phyloP scores from a whole-genome alignment of 176 grass and related monocot genomes.

The Eleusine indica region DNA sequence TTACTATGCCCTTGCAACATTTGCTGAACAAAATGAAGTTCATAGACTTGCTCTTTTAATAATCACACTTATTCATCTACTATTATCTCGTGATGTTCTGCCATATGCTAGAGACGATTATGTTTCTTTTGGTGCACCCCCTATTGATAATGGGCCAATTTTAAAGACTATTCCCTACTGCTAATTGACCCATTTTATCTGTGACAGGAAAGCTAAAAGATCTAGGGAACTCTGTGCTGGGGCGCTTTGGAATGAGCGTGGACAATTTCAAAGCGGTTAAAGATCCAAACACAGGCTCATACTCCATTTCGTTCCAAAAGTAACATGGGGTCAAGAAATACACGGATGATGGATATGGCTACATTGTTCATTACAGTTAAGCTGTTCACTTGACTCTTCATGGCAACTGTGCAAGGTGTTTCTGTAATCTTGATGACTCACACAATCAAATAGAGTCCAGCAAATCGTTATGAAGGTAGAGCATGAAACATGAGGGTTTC shows the following conservation, averaged over 20 bases:
- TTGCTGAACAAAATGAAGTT: background rate
- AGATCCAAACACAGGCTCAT: constrained; percentile 82
- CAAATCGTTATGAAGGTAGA: background rate
- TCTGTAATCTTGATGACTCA: background rate
- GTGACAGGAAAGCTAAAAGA: constrained; percentile 79
- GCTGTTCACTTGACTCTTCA: background rate
- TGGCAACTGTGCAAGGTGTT: background rate
- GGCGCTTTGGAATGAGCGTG: constrained; percentile 75
- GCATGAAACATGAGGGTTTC: background rate
- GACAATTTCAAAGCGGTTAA: constrained; percentile 82
- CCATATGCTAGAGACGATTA: background rate
- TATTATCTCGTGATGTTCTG: background rate
- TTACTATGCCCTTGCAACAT: background rate
- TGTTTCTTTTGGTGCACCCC: background rate
- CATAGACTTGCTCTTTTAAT: background rate
- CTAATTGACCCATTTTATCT: background rate
- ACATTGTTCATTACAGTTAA: background rate
- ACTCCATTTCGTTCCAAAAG: constrained; percentile 71
- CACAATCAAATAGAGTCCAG: background rate
- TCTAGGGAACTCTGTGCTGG: constrained; percentile 73
- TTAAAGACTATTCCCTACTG: background rate
- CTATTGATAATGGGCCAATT: background rate
- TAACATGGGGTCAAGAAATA: constrained; percentile 9
- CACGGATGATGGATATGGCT: constrained; percentile 13
- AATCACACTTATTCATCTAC: background rate